Evolutionary conservation across 2,329 filamentous ascomycete genomes (phyloP).

Genomic region (Aureobasidium namibiae): DNA sequence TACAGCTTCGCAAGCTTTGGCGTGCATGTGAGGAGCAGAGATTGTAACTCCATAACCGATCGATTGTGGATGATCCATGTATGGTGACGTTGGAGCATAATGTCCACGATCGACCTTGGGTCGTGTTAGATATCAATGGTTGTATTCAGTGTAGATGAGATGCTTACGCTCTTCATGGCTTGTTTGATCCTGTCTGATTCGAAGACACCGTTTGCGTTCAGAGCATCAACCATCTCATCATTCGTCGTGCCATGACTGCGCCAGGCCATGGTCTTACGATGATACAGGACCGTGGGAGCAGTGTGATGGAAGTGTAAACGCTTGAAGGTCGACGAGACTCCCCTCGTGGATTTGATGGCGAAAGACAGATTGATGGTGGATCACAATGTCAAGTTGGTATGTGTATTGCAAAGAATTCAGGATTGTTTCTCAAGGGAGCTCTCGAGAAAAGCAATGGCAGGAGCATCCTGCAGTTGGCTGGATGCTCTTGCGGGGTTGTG

Average conservation of each 20-base stretch:
- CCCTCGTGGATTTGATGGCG: background rate
- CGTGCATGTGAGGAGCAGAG: conserved; percentile 67
- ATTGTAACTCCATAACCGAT: conserved; percentile 64
- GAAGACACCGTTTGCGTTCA: conserved; percentile 65
- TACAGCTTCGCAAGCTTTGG: conserved; percentile 54
- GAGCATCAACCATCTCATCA: conserved; percentile 65
- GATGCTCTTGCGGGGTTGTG: conserved; percentile 2
- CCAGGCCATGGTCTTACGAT: conserved; percentile 68
- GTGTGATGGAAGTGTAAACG: background rate
- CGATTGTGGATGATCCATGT: conserved; percentile 62
- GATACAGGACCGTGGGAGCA: background rate
- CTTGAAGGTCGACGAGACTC: background rate
- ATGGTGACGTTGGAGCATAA: conserved; percentile 65
- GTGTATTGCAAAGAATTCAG: too few relatives aligned
- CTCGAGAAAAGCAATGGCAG: background rate
- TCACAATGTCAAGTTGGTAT: background rate
- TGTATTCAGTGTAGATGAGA: background rate
- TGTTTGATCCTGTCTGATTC: conserved; percentile 60
- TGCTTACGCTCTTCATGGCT: conserved; percentile 65
- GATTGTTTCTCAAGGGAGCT: background rate
- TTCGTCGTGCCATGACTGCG: conserved; percentile 70
- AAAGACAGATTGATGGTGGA: background rate
- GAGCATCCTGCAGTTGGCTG: background rate
- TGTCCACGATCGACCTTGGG: conserved; percentile 75
- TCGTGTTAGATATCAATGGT: background rate